A percentile compares a stretch with the other conserved stretches of the same genome.
Evolutionary conservation across 2,329 filamentous ascomycete species (phyloP).

Genomic region (Xylariales sp.): DNA sequence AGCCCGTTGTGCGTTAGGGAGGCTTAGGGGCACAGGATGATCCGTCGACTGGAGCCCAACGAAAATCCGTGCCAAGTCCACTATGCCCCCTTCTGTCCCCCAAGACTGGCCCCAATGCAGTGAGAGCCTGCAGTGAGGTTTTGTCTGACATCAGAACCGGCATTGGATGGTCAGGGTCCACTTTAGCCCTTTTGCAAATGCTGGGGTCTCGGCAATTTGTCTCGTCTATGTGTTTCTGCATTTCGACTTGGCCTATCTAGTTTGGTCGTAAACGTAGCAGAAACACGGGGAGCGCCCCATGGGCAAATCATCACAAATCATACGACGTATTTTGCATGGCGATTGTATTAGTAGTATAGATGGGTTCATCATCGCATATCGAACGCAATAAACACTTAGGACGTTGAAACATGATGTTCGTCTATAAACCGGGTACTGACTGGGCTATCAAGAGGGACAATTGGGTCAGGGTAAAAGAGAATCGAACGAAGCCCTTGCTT

Average conservation of each 20-base stretch:
- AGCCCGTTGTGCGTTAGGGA: constrained; percentile 19
- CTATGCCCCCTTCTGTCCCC: not conserved
- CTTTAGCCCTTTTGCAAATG: constrained; percentile 16
- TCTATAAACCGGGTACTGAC: not conserved
- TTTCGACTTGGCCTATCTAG: constrained; percentile 1
- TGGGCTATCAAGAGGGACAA: not conserved
- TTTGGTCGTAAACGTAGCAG: constrained; percentile 7
- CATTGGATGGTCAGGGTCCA: constrained; percentile 27
- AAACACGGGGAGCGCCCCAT: constrained; percentile 23
- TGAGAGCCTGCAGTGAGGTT: constrained; percentile 27
- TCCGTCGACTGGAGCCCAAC: constrained; percentile 28
- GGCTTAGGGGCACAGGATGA: constrained; percentile 15
- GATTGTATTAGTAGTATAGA: not conserved
- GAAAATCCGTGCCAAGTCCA: constrained; percentile 31
- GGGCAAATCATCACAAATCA: not conserved
- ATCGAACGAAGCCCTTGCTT: constrained; percentile 2
- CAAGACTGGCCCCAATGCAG: constrained; percentile 13
- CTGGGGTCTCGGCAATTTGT: constrained; percentile 34
- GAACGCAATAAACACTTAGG: not conserved
- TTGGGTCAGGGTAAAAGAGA: not conserved
- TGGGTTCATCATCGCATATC: not conserved
- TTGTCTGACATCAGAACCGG: constrained; percentile 37
- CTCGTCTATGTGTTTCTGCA: constrained; percentile 19
- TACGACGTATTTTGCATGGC: constrained; percentile 1
- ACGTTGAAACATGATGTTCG: not conserved